Evolutionary conservation across 2,329 filamentous ascomycete genomes (phyloP), one percentile per base, ranked within the genome.

Genomic region (Byssoonygena ceratinophila): DNA sequence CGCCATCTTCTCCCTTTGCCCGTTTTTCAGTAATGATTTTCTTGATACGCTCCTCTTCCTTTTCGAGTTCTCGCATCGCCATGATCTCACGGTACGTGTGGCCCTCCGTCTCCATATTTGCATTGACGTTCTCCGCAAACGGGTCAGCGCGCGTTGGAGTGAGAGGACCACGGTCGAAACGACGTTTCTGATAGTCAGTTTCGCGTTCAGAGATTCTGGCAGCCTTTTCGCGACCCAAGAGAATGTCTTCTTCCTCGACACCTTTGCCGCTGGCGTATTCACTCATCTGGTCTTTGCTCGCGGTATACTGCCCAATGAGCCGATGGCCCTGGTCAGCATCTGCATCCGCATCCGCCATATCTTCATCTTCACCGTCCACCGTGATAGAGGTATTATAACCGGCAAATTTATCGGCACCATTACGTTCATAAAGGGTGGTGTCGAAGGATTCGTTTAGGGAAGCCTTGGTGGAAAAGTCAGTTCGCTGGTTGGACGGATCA

Each of bases 181-280:
- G 83, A 59, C 90, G 87, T 72, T 94, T 95, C 72, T 98, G 94
- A 67, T 98, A 98, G 65, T 97, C 91, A 58, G 89, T 94, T 74
- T 97, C 91, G 63, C 92, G 85, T 66, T 94, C 91, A 56, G 84
- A 77, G 64, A 98, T 97, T 62, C 91, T 84, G 54, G 85, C 89
- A 67, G 88, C 87, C 71, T 91, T 87, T 74, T 97, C 92, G 60
- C 84, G 81, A 41, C 85, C 86, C 47, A 89, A 78, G 57, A 98
- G 76, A 5, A 91, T 84, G 63, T 98, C 94, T 54, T 91, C 88
- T 71, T 96, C 91, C 66, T 94, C 91, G 23, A 91, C 87, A 40
- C 87, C 90, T 57, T 78, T 77, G 52, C 90, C 90, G 51, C 81
- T 82, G 22, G 91, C 84, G 71, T 95, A 94, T 71, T 98, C 92